Base-by-base conservation (phyloP, 495 filamentous ascomycete genomes). In the Polyplosphaeria fusca region DNA sequence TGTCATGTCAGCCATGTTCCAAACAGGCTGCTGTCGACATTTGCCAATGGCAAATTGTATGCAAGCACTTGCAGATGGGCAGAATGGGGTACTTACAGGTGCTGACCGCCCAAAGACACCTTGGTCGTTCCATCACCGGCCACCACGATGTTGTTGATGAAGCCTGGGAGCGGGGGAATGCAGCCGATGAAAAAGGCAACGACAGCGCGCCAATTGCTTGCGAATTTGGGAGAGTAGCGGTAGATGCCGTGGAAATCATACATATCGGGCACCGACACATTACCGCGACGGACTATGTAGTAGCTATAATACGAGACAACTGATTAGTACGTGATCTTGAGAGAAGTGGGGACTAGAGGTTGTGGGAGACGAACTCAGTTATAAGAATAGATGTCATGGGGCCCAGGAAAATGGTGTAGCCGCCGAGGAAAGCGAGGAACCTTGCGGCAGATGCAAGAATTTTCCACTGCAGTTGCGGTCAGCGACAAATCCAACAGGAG, bases 181-280 rank as follows among this genome's bases (percentile, higher is more conserved):
- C 52, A 55, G 24, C 52, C 52, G 41, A 55, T 55, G 52, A 55
- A 46, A 27, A 55, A 55, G 18, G 52, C 52, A n/a, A 25, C 41
- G 28, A 55, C 52, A 22, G 52, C 52, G 41, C 52, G 52, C 52
- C 52, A 55, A 41, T 55, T 55, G 52, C 2, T 55, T 3, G 40
- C 52, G 40, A 45, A 47, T 26, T 45, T 55, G n/a, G 52, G 52
- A 12, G 22, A 38, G 52, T 55, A 55, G 26, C 52, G 52, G 41
- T 55, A 55, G n/a, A 55, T 55, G 52, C 52, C 52, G 20, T 55
- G 52, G 52, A 55, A 55, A 23, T 55, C 25, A 41, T 55, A 55
- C 52, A 55, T 55, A 27, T 55, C 52, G 25, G 52, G 52, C 23
- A 55, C 52, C 25, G 52, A 55, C 52, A 55, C 52, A 18, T 55